These are phyloP conservation scores for Amylostereum areolatum DNA, from an alignment of 1,284 basidiomycete species.

Conservation along the genomic window DNA sequence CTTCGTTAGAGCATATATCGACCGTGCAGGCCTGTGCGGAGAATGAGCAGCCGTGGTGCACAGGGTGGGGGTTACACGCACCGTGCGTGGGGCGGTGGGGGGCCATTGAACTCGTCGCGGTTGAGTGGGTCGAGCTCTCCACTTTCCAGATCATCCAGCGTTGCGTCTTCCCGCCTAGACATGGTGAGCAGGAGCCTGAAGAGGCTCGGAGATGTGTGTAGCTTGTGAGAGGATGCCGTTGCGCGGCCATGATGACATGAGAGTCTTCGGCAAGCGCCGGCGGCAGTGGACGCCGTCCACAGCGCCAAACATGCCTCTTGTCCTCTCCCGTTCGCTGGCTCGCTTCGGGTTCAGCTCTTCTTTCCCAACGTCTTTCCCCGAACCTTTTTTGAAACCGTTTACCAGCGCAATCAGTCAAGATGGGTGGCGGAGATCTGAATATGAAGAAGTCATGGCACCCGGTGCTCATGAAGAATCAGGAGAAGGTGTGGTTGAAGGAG, in stretches of 20 bases:
- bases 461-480: constrained; percentile 97
- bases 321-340: neutral
- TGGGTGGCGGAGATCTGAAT: constrained; percentile 93
- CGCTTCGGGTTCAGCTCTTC: neutral
- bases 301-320: neutral
- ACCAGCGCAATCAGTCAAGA: constrained; percentile 46
- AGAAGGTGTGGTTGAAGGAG: constrained; percentile 98
- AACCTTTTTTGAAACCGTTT: constrained; percentile 46
- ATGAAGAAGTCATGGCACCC: constrained; percentile 99
- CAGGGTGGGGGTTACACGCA: neutral
- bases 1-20: constrained; percentile 75
- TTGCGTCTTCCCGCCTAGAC: constrained; percentile 22
- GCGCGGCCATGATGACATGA: too few species aligned
- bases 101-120: constrained; percentile 5
- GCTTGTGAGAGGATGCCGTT: too few species aligned
- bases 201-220: too few species aligned
- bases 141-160: constrained; percentile 29
- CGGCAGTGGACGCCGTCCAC: constrained; percentile 34
- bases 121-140: constrained; percentile 27
- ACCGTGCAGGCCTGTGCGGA: constrained; percentile 54
- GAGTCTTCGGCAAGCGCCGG: too few species aligned
- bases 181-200: constrained; percentile 3
- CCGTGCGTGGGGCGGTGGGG: constrained; percentile 3
- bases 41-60: constrained; percentile 14
- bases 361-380: constrained; percentile 10